Evolutionary conservation across 1,284 basidiomycete species (phyloP).

Genomic region (Tremellales sp.): DNA sequence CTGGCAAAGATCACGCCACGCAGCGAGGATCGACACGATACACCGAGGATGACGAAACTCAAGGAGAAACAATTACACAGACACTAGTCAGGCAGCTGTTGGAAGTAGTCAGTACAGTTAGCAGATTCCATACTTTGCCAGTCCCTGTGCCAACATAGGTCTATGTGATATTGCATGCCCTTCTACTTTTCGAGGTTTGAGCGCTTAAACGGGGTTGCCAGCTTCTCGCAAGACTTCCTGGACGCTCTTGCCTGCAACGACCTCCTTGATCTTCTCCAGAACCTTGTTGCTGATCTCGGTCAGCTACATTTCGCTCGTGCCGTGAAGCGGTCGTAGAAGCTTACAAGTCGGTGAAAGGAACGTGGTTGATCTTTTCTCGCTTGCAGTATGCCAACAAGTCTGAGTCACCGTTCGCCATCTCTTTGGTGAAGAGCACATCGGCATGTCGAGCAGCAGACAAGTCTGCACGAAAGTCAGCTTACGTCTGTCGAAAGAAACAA

Average conservation of each 20-base stretch:
- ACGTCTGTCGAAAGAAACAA: not conserved
- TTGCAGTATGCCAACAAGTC: slow-evolving; percentile 76
- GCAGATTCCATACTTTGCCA: too few relatives aligned
- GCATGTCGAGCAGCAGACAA: slow-evolving; percentile 85
- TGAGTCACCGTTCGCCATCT: slow-evolving; percentile 70
- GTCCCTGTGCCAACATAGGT: too few relatives aligned
- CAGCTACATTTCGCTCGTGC: slow-evolving; percentile 56
- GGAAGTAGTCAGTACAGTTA: too few relatives aligned
- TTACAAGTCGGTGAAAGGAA: slow-evolving; percentile 48
- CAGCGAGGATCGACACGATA: too few relatives aligned
- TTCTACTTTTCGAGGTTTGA: too few relatives aligned
- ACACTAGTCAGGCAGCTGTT: too few relatives aligned
- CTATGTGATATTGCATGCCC: too few relatives aligned
- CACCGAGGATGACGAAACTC: too few relatives aligned
- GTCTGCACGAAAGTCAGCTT: slow-evolving; percentile 55
- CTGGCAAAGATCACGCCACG: too few relatives aligned
- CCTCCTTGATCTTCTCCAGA: slow-evolving; percentile 54
- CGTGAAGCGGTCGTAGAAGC: slow-evolving; percentile 8
- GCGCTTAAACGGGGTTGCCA: slow-evolving; percentile 9
- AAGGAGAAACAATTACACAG: too few relatives aligned
- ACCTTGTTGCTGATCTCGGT: slow-evolving; percentile 56
- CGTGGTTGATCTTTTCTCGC: slow-evolving; percentile 45
- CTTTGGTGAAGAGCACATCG: slow-evolving; percentile 85
- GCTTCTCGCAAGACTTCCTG: slow-evolving; percentile 43
- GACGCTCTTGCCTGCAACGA: slow-evolving; percentile 58